Conservation (phyloP, 306 rosid genomes). For the Begonia masoniana region DNA sequence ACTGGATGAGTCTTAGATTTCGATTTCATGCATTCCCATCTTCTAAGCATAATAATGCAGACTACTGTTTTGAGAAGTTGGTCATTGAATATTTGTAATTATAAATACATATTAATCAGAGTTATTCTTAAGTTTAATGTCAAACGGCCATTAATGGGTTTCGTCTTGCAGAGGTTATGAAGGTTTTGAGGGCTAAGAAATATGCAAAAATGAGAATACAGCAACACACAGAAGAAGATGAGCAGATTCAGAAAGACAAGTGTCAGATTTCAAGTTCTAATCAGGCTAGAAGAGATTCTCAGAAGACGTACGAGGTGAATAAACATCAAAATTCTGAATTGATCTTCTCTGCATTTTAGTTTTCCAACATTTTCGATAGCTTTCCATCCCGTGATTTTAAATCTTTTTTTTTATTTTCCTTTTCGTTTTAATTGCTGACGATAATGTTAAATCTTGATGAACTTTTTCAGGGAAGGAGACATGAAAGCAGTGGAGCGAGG, state of each 20-base stretch:
- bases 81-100: no score
- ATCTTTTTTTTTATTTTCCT: not conserved
- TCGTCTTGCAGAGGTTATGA: constrained; percentile 46
- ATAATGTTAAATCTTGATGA: not conserved
- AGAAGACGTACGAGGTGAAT: no score
- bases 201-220: constrained; percentile 42
- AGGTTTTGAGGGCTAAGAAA: constrained; percentile 71
- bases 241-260: not conserved
- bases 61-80: no score
- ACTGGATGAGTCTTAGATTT: no score
- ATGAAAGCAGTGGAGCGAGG: constrained; percentile 46
- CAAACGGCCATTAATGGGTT: not conserved
- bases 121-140: no score
- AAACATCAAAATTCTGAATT: no score
- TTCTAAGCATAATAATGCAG: no score
- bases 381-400: not conserved
- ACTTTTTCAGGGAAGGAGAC: constrained; percentile 45
- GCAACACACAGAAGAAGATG: not conserved
- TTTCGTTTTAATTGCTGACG: not conserved
- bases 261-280: not conserved
- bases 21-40: no score
- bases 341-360: no score
- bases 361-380: no score
- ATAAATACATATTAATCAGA: no score
- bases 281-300: no score